Base-by-base conservation (phyloP, 495 filamentous ascomycete genomes). In the Penicillium samsonianum region DNA sequence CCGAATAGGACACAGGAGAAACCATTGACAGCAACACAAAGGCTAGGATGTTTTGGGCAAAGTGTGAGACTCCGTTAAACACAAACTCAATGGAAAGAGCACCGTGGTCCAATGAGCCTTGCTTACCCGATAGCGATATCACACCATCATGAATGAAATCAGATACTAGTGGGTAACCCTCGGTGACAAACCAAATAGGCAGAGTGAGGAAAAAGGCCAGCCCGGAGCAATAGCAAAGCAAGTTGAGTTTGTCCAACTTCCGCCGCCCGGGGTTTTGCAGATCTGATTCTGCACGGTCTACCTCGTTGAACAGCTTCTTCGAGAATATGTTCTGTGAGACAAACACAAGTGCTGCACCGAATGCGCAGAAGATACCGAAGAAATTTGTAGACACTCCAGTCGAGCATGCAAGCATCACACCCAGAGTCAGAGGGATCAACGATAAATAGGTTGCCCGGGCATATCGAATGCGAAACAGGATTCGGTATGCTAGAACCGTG, bases 311-410 rank as follows among this genome's bases (percentile, higher is more conserved):
- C n/a, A 99, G 83, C 53, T 90, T 90, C 71, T 99, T 99, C 16
- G 93, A 97, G 63, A 96, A 96, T 54, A 99, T 99, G 67, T 99
- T 99, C 68, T 99, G 94, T 0, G 91, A 96, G 16, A 99, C 94
- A 68, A 99, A 99, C 59, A 99, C 90, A 33, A 98, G 74, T 35
- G 95, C 90, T 26, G 88, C 91, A 17, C 89, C 76, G 33, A 98
- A 86, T 26, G 94, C 95, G 65, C 89, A 92, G 14, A 91, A 60
- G 22, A 99, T 89, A 11, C 94, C 94, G 38, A 92, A 82, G 61
- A 96, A 83, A 67, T 98, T 90, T 19, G 90, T 94, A 20, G 83
- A 87, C 57, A 95, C 88, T 56, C 91, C 89, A 12, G 91, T 90
- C 19, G 91, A 95, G 64, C 94, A 99, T 14, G 94, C 94, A 57